Conservation (phyloP, 73 alveolate genomes). For the Paramecium biaurelia region DNA sequence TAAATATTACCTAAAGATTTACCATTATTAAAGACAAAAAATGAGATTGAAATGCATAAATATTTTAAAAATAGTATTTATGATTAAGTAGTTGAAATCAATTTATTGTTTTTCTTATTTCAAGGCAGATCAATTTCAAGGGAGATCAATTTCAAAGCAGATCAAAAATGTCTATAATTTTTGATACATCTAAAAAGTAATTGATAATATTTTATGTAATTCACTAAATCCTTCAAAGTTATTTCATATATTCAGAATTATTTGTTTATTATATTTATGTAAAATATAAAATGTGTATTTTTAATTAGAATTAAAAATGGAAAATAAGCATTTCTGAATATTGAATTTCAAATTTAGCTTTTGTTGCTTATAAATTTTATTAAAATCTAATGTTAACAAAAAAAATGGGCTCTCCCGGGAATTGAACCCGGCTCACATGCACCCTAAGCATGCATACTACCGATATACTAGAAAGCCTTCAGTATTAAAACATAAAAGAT, state of each 20-base stretch:
- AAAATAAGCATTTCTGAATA: background rate
- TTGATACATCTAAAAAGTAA: too few species aligned
- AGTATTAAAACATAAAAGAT: background rate
- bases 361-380: background rate
- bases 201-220: too few species aligned
- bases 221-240: too few species aligned
- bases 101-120: background rate
- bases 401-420: slow-evolving; percentile 55
- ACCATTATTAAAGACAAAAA: background rate
- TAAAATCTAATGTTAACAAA: background rate
- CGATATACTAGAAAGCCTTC: slow-evolving; percentile 52
- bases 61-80: too few species aligned
- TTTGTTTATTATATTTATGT: too few species aligned
- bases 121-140: background rate
- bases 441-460: slow-evolving; percentile 54
- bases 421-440: slow-evolving; percentile 56
- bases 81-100: too few species aligned
- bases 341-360: background rate
- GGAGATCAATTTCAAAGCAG: too few species aligned
- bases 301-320: too few species aligned
- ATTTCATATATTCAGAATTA: too few species aligned
- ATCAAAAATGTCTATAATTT: background rate
- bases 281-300: too few species aligned
- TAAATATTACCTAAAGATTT: too few species aligned
- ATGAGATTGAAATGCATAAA: background rate